Evolutionary conservation across 2,329 filamentous ascomycete species (phyloP), one percentile per base, ranked within the genome.

Genomic region (Epichloe elymi): DNA sequence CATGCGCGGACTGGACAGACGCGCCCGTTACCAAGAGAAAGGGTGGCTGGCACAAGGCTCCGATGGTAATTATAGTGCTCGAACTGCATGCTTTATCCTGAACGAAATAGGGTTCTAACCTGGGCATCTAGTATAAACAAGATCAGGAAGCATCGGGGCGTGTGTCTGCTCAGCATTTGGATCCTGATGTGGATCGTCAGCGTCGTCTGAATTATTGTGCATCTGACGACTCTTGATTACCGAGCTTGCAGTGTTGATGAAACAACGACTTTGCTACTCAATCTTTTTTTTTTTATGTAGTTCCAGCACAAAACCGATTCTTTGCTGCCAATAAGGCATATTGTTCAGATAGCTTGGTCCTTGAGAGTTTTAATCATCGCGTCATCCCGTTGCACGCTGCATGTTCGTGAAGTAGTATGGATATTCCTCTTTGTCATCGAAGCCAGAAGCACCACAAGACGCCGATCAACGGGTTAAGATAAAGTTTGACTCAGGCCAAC

Each of bases 31-130:
- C n/a, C 15, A 49, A 37, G 26, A 45, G 17, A 12, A 55, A 53
- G 12, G 53, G 55, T 26, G 58, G 55, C 15, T 66, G 63, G 63
- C 54, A 53, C 6, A 64, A 59, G 30, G 26, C 56, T 1, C 23
- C 39, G 6, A 54, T 52, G 37, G 51, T 49, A 52, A 45, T n/a
- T 48, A 33, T 56, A 17, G 17, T 39, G 48, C 12, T 23, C 41
- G 15, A 35, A 40, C 2, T 48, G 53, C 5, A 12, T 53, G 26
- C 46, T 46, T 14, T 19, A 43, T 12, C 8, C n/a, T 15, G 4
- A n/a, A 14, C 4, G n/a, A 23, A 40, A 20, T 8, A 11, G 7
- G 30, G 19, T 35, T 20, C 39, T 49, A 42, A 49, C 39, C n/a
- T 23, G 39, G 6, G 14, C 8, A 19, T 23, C 11, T 43, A 49